Base-by-base conservation (phyloP, 2,329 filamentous ascomycete species). In the Aureobasidium namibiae region DNA sequence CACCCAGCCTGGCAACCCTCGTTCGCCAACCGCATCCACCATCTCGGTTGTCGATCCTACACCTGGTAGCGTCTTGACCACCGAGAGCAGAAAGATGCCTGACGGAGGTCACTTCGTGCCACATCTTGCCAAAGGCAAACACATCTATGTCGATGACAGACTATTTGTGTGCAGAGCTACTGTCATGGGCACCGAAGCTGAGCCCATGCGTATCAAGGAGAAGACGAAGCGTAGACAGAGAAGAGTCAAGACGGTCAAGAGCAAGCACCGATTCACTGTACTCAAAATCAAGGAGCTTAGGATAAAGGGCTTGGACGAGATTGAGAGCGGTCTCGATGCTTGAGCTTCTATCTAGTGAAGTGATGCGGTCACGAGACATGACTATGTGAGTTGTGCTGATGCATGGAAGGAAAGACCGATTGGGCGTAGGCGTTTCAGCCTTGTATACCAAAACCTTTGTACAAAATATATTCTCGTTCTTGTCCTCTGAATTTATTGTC, bases 211-310 rank as follows among this genome's bases (percentile, higher is more conserved):
- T 58, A 68, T 80, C 38, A 77, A 75, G 68, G 77, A 80, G 72
- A 82, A 82, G 75, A 82, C 78, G 68, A 87, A 87, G 73, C 78
- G 89, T 69, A 81, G 87, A 69, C 79, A 82, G 67, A 75, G 84
- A 63, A 80, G 82, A 70, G 81, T 83, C 52, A 90, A 85, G 78
- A 84, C 82, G 61, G 87, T 94, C 10, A 87, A 81, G 77, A 96
- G 90, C 79, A 96, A 99, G 82, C 90, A 95, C 71, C 81, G 83
- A 68, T 96, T 88, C 74, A 99, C 94, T 2, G 83, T 96, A 23
- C 70, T 99, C 74, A 82, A 86, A 69, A 88, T 99, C 64, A 87
- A 88, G 70, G 89, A 97, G 74, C 70, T 97, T 63, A 86, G 82
- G 70, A 80, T 95, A 5, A 82, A 78, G 73, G 76, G 74, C 26